Evolutionary conservation across 2,329 filamentous ascomycete genomes (phyloP), one percentile per base, ranked within the genome.

Genomic region (Pseudogymnoascus sp.): DNA sequence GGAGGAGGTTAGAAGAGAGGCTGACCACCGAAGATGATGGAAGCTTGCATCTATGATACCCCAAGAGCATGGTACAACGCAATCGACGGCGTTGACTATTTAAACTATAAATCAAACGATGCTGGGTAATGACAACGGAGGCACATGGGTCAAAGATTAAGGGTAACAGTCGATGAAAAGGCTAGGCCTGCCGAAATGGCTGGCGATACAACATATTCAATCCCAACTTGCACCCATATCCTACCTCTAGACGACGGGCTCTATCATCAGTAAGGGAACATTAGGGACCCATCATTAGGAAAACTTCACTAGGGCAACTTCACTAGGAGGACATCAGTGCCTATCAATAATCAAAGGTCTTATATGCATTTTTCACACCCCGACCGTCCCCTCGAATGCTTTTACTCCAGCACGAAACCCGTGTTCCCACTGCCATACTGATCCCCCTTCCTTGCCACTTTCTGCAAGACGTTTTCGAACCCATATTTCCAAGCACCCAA

Each of bases 401-500:
- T 46, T 64, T 14, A 75, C 66, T 0, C 74, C 76, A 62, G 65
- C 67, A 56, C 76, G 66, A 56, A 78, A 74, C 2, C 76, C 76
- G 61, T 75, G 72, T 61, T 78, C 76, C 75, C 75, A 78, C 64
- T 76, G 73, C 75, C 75, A 77, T 1, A 69, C 69, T 63, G 72
- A 74, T 16, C 74, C 73, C 8, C 79, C 79, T 38, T 74, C 73
- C 66, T 80, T 77, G 2, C 79, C 79, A 63, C 76, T 78, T 66
- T 85, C 82, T 33, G 76, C 68, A 41, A 86, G 71, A 35, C 84
- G 77, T 72, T 83, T 85, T 70, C 81, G 72, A 12, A 80, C 72
- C 84, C 84, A 86, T n/a, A 84, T 66, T 64, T 86, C 83, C 41
- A 84, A 65, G 70, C 78, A 81, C 6, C 83, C 83, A 71, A 86